phyloP scores from a whole-genome alignment of 495 filamentous ascomycete genomes.

The Polyplosphaeria fusca region DNA sequence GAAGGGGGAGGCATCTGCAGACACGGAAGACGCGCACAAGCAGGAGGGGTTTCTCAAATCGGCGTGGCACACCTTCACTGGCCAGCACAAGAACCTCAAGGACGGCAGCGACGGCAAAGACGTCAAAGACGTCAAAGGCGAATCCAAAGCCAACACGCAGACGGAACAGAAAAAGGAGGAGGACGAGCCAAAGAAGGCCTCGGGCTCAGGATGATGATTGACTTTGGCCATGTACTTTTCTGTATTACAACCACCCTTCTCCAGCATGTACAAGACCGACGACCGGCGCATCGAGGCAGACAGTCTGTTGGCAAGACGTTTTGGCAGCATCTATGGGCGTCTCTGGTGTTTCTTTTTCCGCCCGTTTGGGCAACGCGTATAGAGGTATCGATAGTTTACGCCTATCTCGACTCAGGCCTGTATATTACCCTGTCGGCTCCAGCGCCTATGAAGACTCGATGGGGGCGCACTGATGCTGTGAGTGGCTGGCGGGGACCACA shows the following conservation, averaged over 20 bases:
- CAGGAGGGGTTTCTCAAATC: slow-evolving; percentile 83
- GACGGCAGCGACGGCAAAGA: slow-evolving; percentile 34
- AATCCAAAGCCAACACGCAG: no score
- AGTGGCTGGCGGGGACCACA: slow-evolving; percentile 1
- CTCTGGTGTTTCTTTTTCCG: background rate
- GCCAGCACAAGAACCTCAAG: slow-evolving; percentile 58
- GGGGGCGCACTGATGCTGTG: slow-evolving; percentile 5
- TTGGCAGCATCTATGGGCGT: slow-evolving; percentile 17
- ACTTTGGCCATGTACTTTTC: slow-evolving; percentile 3
- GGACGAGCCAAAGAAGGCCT: slow-evolving; percentile 59
- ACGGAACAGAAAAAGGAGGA: slow-evolving; percentile 11
- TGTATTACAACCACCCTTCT: background rate
- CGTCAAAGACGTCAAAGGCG: slow-evolving; percentile 28
- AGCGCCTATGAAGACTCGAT: slow-evolving; percentile 6
- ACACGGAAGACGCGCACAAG: slow-evolving; percentile 52
- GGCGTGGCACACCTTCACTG: slow-evolving; percentile 83
- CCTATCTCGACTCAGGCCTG: slow-evolving; percentile 34
- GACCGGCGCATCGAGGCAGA: slow-evolving; percentile 18
- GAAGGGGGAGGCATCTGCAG: slow-evolving; percentile 28
- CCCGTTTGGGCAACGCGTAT: slow-evolving; percentile 6
- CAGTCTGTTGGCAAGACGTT: slow-evolving; percentile 20
- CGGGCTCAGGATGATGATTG: slow-evolving; percentile 45
- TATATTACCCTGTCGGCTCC: slow-evolving; percentile 27
- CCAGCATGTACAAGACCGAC: slow-evolving; percentile 2
- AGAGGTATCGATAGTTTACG: slow-evolving; percentile 8